These are phyloP conservation scores for Penicillium sp. DNA, from an alignment of 2,329 filamentous ascomycete species.

Conservation along the genomic window DNA sequence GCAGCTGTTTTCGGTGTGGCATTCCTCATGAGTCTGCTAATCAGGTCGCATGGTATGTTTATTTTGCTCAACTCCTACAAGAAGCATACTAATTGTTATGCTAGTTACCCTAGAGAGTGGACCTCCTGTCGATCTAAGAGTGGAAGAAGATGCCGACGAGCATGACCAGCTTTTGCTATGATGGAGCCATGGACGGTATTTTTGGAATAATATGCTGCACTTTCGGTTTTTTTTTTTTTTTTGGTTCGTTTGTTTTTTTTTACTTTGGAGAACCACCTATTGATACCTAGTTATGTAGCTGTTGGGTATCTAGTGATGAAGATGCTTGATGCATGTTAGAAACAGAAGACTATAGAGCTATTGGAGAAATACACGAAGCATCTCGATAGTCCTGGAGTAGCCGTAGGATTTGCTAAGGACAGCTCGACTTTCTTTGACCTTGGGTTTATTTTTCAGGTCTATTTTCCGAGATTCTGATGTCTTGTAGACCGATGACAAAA, in stretches of 20 bases:
- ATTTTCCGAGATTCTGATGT: not conserved
- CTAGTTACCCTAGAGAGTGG: slow-evolving; percentile 22
- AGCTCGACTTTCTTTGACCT: not conserved
- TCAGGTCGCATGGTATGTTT: slow-evolving; percentile 70
- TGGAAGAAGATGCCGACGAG: slow-evolving; percentile 23
- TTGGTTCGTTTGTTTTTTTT: too few species aligned
- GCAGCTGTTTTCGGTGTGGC: slow-evolving; percentile 64
- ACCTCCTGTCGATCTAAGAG: slow-evolving; percentile 6
- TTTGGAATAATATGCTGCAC: slow-evolving; percentile 1
- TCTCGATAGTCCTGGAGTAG: not conserved
- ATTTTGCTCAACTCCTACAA: not conserved
- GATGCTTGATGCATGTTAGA: not conserved
- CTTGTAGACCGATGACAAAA: not conserved
- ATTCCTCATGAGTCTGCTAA: slow-evolving; percentile 65
- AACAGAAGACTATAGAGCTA: not conserved
- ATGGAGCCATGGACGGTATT: not conserved
- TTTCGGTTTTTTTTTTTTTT: not conserved
- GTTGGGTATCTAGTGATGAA: not conserved
- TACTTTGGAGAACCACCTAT: too few species aligned
- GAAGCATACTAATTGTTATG: slow-evolving; percentile 8
- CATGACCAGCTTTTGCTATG: slow-evolving; percentile 13
- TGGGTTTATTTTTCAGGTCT: not conserved
- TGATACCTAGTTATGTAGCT: not conserved
- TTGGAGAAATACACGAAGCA: not conserved
- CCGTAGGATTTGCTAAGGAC: too few species aligned